Base-by-base conservation (phyloP, 176 grass and related monocot species). In the Bonia amplexicaulis region DNA sequence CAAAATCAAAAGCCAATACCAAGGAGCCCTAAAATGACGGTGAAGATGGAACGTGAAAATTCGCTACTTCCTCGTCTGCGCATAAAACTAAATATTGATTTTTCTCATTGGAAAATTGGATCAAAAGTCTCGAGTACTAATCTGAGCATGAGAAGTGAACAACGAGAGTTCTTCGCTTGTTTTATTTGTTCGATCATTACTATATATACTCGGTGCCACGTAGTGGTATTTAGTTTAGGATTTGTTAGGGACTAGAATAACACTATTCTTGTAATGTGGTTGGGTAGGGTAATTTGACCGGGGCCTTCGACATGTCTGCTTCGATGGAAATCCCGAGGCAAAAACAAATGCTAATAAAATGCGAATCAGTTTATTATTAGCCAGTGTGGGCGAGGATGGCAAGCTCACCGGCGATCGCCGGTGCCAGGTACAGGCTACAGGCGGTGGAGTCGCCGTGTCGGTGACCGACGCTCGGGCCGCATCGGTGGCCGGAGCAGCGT, bases 361-460 rank as follows among this genome's bases (percentile, higher is more conserved):
- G n/a, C 2, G 13, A 9, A 16, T 3, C 54, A 10, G 10, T 16
- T 26, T 5, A 14, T 31, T 3, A 35, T 35, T 9, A 20, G 33
- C 5, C 12, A 9, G 19, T 17, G 6, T 1, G 14, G 55, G 16
- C 68, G 23, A 26, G 33, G 63, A 9, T 42, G 22, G 2, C 8
- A 14, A 63, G 4, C 39, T 66, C 54, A 83, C 84, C 80, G 79
- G 57, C 22, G 79, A 66, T 12, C 6, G 27, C 20, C 66, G 79
- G 88, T 90, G n/a, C 1, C 7, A 2, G 6, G 22, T 3, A 82
- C 80, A 6, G 60, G 89, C 74, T 25, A 19, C 68, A 45, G 51
- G 41, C 84, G 85, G 85, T 87, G 80, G 49, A 68, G 69, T 84
- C 80, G 61, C 85, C 80, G 80, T 80, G 89, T 91, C 89, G 89